These are phyloP conservation scores for Tetracladium setigerum DNA, from an alignment of 495 filamentous ascomycete genomes.

Conservation along the genomic window DNA sequence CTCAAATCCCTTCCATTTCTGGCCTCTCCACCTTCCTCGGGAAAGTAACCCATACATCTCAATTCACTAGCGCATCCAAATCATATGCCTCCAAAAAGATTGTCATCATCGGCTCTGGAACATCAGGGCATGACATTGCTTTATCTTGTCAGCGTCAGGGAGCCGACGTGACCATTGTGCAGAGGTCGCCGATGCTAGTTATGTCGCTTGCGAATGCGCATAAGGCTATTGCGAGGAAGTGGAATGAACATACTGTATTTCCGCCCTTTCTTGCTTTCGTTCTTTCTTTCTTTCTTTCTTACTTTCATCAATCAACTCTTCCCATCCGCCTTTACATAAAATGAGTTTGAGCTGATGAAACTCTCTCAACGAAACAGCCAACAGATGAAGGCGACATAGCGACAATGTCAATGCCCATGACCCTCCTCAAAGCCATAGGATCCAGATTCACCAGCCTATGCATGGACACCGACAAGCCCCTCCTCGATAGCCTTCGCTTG, in stretches of 20 bases:
- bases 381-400: conserved; percentile 47
- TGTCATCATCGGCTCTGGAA: conserved; percentile 55
- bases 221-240: conserved; percentile 12
- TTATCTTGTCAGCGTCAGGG: conserved; percentile 59
- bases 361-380: conserved; percentile 50
- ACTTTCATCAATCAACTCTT: too few relatives aligned
- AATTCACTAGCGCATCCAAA: conserved; percentile 47
- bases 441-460: conserved; percentile 52
- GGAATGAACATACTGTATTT: too few relatives aligned
- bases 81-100: conserved; percentile 42
- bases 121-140: conserved; percentile 60
- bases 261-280: too few relatives aligned
- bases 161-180: conserved; percentile 56
- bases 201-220: conserved; percentile 41
- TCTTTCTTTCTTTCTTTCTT: too few relatives aligned
- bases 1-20: conserved; percentile 45
- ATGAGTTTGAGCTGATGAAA: conserved; percentile 9
- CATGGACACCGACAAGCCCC: not conserved
- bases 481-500: not conserved
- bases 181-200: conserved; percentile 53
- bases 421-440: conserved; percentile 55
- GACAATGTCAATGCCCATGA: conserved; percentile 38
- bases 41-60: conserved; percentile 1
- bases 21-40: conserved; percentile 45
- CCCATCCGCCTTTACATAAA: too few relatives aligned